Base-by-base conservation (phyloP, 352 stramenopile genomes). In the Globisporangium megalacanthum region DNA sequence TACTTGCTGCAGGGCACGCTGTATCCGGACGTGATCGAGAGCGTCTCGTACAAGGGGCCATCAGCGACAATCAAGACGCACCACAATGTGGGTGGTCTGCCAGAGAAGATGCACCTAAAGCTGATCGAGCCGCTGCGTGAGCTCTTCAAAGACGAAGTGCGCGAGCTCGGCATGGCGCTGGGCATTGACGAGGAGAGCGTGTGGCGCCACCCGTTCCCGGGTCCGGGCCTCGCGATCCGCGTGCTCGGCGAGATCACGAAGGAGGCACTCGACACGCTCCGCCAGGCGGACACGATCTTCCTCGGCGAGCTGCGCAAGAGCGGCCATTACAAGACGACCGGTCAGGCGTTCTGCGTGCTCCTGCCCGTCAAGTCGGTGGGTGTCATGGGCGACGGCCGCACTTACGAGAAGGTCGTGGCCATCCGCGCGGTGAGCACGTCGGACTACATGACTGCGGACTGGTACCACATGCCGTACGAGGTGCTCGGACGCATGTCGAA, bases 391-490 rank as follows among this genome's bases (percentile, higher is more conserved):
- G 97, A 99, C 70, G 91, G 93, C 37, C 86, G 96, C 60, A 99
- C 96, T 36, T 99, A 99, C 77, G 95, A 99, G 63, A 97, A 96
- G 70, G 88, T 97, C 33, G 65, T 96, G 56, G 92, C 91, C 58
- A 95, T 99, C 53, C 92, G 97, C 54, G 97, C 93, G 62, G 97
- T 99, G 22, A 97, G 95, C 59, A 99, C 97, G n/a, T 99, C 92
- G 31, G 97, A 99, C 75, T 99, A 98, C 75, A 99, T 99, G 97
- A 99, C 97, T 29, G 97, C 97, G 17, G 96, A 99, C 74, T 99
- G 98, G 90, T 99, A 99, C 79, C 92, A 98, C 72, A 97, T 99
- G 79, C 96, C 97, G 44, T 99, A 99, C 73, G 95, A 99, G 54
- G 83, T 99, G 41, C 87, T 99, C 60, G 92, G 88, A 33, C 90